These are phyloP conservation scores for Lasiosphaeriaceae sp. DNA, from an alignment of 495 filamentous ascomycete species.

Conservation along the genomic window DNA sequence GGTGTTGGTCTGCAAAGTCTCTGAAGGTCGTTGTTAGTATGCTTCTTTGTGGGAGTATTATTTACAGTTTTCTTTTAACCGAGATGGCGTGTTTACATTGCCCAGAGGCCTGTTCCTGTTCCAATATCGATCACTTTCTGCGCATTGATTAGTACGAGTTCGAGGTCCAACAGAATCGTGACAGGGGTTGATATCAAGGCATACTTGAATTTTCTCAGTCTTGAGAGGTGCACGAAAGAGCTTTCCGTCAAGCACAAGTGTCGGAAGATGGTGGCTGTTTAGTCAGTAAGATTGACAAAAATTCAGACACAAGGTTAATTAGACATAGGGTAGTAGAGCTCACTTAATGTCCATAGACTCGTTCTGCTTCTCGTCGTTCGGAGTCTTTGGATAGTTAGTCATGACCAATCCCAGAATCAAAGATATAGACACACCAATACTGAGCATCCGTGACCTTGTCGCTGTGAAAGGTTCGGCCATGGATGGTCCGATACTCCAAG, in stretches of 20 bases:
- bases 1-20: constrained; percentile 46
- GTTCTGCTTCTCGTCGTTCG: constrained; percentile 38
- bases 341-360: constrained; percentile 39
- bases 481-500: constrained; percentile 37
- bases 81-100: constrained; percentile 27
- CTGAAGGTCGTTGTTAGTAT: constrained; percentile 16
- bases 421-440: constrained; percentile 24
- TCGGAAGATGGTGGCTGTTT: constrained; percentile 34
- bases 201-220: constrained; percentile 21
- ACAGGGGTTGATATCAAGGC: no score
- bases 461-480: constrained; percentile 39
- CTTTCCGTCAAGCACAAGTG: constrained; percentile 47
- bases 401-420: neutral
- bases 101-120: constrained; percentile 52
- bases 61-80: no score
- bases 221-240: constrained; percentile 55
- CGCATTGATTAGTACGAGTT: no score
- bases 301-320: neutral
- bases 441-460: constrained; percentile 21
- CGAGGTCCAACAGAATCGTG: no score
- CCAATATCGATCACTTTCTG: constrained; percentile 61
- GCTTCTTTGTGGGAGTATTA: neutral
- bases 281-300: neutral
- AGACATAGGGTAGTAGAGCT: neutral
- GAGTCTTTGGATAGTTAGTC: constrained; percentile 24